phyloP scores from a whole-genome alignment of 108 stramenopile genomes.

The Pseudonitzschia pungens region DNA sequence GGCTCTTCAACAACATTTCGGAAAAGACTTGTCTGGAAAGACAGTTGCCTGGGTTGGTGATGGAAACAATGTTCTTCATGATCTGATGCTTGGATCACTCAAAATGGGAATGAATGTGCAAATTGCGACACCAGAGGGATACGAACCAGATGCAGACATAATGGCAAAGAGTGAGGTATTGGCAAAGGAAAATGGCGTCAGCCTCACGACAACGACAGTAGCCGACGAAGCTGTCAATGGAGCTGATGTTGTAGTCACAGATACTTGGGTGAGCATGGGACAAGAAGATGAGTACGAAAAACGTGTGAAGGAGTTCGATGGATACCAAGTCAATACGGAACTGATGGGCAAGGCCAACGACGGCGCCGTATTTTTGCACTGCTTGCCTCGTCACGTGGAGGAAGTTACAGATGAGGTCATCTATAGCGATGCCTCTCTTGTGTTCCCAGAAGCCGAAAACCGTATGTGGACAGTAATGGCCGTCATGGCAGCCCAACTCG shows the following conservation, averaged over 20 bases:
- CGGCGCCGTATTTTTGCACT: conserved; percentile 93
- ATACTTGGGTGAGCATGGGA: conserved; percentile 98
- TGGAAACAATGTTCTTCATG: conserved; percentile 97
- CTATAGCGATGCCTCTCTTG: conserved; percentile 85
- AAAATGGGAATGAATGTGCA: conserved; percentile 93
- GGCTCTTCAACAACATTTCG: conserved; percentile 94
- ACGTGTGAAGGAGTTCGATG: conserved; percentile 87
- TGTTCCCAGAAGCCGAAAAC: conserved; percentile 96
- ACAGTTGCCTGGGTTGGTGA: conserved; percentile 98
- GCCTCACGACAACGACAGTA: conserved; percentile 64
- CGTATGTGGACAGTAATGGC: conserved; percentile 99
- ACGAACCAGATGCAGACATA: conserved; percentile 78
- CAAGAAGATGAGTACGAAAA: conserved; percentile 92
- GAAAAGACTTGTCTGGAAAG: conserved; percentile 66
- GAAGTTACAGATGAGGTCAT: conserved; percentile 97
- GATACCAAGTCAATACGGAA: conserved; percentile 89
- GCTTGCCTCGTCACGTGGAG: conserved; percentile 94
- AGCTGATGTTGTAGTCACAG: conserved; percentile 92
- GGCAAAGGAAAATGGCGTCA: conserved; percentile 57
- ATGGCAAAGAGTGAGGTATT: conserved; percentile 59
- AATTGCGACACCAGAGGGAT: conserved; percentile 91
- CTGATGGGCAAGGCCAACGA: conserved; percentile 87
- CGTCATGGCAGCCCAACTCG: conserved; percentile 93
- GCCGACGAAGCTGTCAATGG: conserved; percentile 88
- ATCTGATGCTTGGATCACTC: conserved; percentile 90